phyloP scores from a whole-genome alignment of 2,329 filamentous ascomycete genomes.

The Aspergillus latus region DNA sequence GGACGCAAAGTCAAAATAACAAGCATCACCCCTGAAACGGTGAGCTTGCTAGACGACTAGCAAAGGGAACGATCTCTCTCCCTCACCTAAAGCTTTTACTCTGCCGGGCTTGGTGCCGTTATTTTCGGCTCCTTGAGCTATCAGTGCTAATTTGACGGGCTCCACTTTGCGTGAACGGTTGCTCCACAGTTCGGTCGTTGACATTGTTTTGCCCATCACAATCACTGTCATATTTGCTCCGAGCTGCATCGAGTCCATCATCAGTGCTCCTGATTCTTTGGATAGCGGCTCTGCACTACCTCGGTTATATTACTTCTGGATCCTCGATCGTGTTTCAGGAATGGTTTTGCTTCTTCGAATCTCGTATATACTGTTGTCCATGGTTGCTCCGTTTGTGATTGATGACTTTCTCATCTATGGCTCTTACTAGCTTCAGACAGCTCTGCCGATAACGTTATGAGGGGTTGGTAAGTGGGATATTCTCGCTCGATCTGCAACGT shows the following conservation, averaged over 20 bases:
- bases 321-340: slow-evolving; percentile 6
- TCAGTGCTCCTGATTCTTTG: slow-evolving; percentile 13
- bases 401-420: slow-evolving; percentile 25
- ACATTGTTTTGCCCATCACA: slow-evolving; percentile 23
- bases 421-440: slow-evolving; percentile 20
- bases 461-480: slow-evolving; percentile 36
- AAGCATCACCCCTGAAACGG: slow-evolving; percentile 4
- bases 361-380: slow-evolving; percentile 7
- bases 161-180: slow-evolving; percentile 23
- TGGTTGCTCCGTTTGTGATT: slow-evolving; percentile 14
- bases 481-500: background rate
- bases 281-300: slow-evolving; percentile 5
- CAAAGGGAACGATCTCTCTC: slow-evolving; percentile 16
- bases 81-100: slow-evolving; percentile 9
- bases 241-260: slow-evolving; percentile 19
- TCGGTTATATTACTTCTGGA: slow-evolving; percentile 1
- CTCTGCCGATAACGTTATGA: slow-evolving; percentile 35
- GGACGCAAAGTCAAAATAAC: slow-evolving; percentile 4
- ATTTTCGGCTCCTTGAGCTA: slow-evolving; percentile 6
- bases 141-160: slow-evolving; percentile 14
- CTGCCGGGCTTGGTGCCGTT: slow-evolving; percentile 5
- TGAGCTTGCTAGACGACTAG: background rate
- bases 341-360: slow-evolving; percentile 9
- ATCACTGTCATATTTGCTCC: slow-evolving; percentile 17
- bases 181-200: slow-evolving; percentile 20